A percentile compares a stretch with the other conserved stretches of the same genome.
These are phyloP conservation scores for Rosa hybrid DNA, from an alignment of 331 rosid species.

Conservation along the genomic window DNA sequence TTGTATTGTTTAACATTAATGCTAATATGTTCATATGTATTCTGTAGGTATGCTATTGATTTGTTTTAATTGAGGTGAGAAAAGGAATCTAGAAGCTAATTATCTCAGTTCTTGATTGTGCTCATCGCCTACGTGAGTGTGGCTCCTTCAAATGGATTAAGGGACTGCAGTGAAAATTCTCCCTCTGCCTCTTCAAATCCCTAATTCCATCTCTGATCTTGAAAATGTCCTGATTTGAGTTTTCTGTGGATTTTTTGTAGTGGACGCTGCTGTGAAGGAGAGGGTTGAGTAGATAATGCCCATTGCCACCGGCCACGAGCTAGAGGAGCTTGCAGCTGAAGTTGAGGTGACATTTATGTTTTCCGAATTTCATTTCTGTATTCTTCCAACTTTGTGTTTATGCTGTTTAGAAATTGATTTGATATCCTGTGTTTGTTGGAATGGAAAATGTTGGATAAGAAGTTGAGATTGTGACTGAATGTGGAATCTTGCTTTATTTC, in stretches of 20 bases:
- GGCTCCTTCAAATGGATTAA: too few relatives aligned
- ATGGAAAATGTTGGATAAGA: not conserved
- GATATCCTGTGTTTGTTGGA: slow-evolving; percentile 2
- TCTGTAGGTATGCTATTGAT: too few relatives aligned
- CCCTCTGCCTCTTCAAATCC: not conserved
- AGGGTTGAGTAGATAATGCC: slow-evolving; percentile 83
- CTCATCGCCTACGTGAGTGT: too few relatives aligned
- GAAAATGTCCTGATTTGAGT: not conserved
- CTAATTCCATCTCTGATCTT: not conserved
- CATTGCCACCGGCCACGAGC: slow-evolving; percentile 32
- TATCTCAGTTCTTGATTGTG: too few relatives aligned
- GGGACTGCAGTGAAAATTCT: too few relatives aligned
- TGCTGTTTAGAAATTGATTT: not conserved
- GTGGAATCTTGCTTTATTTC: too few relatives aligned
- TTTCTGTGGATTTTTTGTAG: slow-evolving; percentile 7
- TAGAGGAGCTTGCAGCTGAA: slow-evolving; percentile 60
- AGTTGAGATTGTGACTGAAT: too few relatives aligned
- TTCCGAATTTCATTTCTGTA: not conserved
- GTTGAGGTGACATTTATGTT: slow-evolving; percentile 52
- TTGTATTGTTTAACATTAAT: too few relatives aligned
- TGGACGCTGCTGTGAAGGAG: slow-evolving; percentile 47
- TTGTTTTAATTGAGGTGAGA: too few relatives aligned
- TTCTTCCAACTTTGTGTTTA: not conserved
- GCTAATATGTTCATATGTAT: too few relatives aligned
- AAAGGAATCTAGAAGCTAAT: too few relatives aligned